Conservation (phyloP, 192 early-diverging fungal species). For the Helicostylum pulchrum region DNA sequence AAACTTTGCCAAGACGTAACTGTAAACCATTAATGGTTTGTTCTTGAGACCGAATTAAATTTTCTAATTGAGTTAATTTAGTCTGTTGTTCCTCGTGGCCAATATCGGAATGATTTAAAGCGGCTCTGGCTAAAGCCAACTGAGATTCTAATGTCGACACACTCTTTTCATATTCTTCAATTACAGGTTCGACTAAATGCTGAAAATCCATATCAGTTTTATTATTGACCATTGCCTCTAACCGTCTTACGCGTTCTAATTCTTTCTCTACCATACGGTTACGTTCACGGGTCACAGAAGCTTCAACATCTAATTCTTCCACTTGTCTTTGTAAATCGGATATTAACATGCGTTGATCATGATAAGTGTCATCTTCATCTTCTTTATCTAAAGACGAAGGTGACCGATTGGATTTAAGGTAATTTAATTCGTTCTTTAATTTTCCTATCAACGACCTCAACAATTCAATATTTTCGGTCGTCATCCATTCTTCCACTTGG, state of each 20-base stretch:
- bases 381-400: not conserved
- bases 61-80: constrained; percentile 44
- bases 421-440: constrained; percentile 56
- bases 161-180: constrained; percentile 70
- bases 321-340: constrained; percentile 34
- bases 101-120: constrained; percentile 52
- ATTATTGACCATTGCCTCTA: not conserved
- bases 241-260: constrained; percentile 5
- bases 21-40: constrained; percentile 43
- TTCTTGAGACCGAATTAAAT: constrained; percentile 39
- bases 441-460: constrained; percentile 61
- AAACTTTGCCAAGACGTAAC: constrained; percentile 38
- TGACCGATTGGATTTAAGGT: constrained; percentile 34
- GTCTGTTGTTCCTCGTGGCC: constrained; percentile 56
- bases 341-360: constrained; percentile 29
- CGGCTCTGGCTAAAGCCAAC: constrained; percentile 52
- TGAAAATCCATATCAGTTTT: constrained; percentile 37
- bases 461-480: constrained; percentile 63
- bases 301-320: constrained; percentile 34
- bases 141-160: constrained; percentile 61
- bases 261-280: constrained; percentile 28
- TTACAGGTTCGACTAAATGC: constrained; percentile 60
- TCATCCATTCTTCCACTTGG: constrained; percentile 59
- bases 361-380: constrained; percentile 19
- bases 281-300: constrained; percentile 25